Percentiles rank a stretch among this genome's conserved stretches.
phyloP scores from a whole-genome alignment of 2,329 filamentous ascomycete species.

The Cercospora nicotianae region DNA sequence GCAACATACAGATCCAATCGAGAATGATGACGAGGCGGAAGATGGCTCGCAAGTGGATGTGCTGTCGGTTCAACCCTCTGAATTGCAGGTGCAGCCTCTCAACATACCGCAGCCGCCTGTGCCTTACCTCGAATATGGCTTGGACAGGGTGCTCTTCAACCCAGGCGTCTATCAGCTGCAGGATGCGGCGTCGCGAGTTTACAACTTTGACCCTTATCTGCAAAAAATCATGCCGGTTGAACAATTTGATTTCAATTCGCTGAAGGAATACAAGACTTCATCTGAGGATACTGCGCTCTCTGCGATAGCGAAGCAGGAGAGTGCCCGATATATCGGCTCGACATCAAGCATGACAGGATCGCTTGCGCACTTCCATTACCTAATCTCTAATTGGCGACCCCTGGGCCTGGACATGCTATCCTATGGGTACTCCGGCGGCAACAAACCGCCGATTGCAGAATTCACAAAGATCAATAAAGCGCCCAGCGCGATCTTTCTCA shows the following conservation, averaged over 20 bases:
- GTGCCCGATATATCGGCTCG: conserved; percentile 85
- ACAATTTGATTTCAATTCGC: conserved; percentile 86
- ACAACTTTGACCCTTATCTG: conserved; percentile 95
- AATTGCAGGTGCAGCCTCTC: conserved; percentile 42
- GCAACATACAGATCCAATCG: background rate
- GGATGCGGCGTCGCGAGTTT: conserved; percentile 82
- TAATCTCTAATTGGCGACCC: conserved; percentile 79
- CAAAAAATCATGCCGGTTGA: conserved; percentile 87
- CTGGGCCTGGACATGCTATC: conserved; percentile 69
- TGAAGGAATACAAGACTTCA: conserved; percentile 87
- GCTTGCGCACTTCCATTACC: conserved; percentile 86
- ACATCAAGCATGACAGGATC: conserved; percentile 94
- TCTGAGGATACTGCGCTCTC: conserved; percentile 76
- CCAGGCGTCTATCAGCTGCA: conserved; percentile 88
- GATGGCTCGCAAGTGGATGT: conserved; percentile 15
- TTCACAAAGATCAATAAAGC: conserved; percentile 73
- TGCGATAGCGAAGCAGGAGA: conserved; percentile 63
- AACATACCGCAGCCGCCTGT: conserved; percentile 53
- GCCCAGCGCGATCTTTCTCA: conserved; percentile 78
- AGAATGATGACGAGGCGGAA: background rate
- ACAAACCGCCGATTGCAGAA: conserved; percentile 52
- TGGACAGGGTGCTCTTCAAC: conserved; percentile 94
- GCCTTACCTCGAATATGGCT: conserved; percentile 68
- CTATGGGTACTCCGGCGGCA: conserved; percentile 57
- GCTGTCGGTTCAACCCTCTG: conserved; percentile 18